Evolutionary conservation across 306 rosid genomes (phyloP), one percentile per base, ranked within the genome.

Genomic region (Erythrophleum fordii): DNA sequence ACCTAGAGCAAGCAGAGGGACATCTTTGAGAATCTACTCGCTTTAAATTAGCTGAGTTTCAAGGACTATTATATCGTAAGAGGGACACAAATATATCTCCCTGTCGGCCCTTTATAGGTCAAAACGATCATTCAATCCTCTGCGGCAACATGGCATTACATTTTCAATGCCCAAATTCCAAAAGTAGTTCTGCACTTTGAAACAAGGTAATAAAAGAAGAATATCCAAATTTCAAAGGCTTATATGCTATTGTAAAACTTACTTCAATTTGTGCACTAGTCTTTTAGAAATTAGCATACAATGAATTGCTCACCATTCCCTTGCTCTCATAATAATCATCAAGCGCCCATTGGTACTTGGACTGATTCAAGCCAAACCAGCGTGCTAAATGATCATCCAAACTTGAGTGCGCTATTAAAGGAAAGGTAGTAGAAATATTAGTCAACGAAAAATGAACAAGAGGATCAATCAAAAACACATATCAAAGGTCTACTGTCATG

Each of bases 331-430:
- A 89, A 68, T 87, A 91, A 68, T 91, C 93, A 80, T 91, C 92
- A 26, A 91, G 82, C 14, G 96, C 96, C 96, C 96, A 91, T 72
- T 91, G 96, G 75, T 91, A 91, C 82, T 91, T 91, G 9, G 93
- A 91, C 77, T 91, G 96, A 78, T 91, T 86, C 67, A 91, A 71
- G 51, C 96, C 96, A 78, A 91, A 89, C 96, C 93, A 89, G 39
- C 92, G 91, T 13, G 92, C 91, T 85, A 91, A 84, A 82, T 89
- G 92, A 53, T 87, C 93, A 76, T 91, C 93, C 88, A 91, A 85
- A 82, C 88, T 91, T 31, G 93, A 91, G 79, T 91, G 93, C 9
- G 83, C 96, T 91, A 88, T 44, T 46, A 16, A 18, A 79, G 41
- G 17, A 12, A 79, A 22, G 42, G 35, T 6, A 49, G 5, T 0